phyloP scores from a whole-genome alignment of 805 yeast genomes.

The Maudiozyma bulderi region DNA sequence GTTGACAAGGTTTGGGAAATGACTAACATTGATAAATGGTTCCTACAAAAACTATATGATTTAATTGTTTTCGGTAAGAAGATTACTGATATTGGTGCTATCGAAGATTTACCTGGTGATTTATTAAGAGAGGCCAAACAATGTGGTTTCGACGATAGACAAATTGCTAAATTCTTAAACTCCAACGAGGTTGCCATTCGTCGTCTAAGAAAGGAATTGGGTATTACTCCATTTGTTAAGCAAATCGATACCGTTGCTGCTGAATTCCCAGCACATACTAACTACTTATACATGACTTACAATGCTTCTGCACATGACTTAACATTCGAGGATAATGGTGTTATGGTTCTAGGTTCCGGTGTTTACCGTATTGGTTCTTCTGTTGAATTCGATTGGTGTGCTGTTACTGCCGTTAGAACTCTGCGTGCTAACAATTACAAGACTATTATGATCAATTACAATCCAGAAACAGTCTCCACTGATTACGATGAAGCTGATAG shows the following conservation, averaged over 20 bases:
- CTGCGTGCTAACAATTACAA: constrained; percentile 76
- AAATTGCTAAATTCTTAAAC: constrained; percentile 77
- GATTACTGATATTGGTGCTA: constrained; percentile 46
- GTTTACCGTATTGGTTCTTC: constrained; percentile 98
- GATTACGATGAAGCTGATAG: constrained; percentile 98
- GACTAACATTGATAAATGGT: constrained; percentile 94
- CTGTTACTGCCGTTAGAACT: constrained; percentile 92
- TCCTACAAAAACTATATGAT: constrained; percentile 73
- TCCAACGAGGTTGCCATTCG: constrained; percentile 91
- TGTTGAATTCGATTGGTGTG: constrained; percentile 99
- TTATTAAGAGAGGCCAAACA: constrained; percentile 83
- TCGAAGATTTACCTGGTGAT: constrained; percentile 48
- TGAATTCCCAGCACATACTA: constrained; percentile 94
- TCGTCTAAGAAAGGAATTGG: constrained; percentile 76
- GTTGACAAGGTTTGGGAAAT: constrained; percentile 87
- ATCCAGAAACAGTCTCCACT: constrained; percentile 98
- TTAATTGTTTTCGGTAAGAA: constrained; percentile 63
- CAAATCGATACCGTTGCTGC: constrained; percentile 99
- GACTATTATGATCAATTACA: constrained; percentile 95
- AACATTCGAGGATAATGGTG: constrained; percentile 83
- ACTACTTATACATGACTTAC: constrained; percentile 89
- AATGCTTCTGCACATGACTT: constrained; percentile 85
- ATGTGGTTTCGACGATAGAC: constrained; percentile 94
- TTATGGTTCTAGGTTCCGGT: constrained; percentile 95
- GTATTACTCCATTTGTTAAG: constrained; percentile 84